Base-by-base conservation (phyloP, 306 rosid genomes). In the Glycine latifolia region DNA sequence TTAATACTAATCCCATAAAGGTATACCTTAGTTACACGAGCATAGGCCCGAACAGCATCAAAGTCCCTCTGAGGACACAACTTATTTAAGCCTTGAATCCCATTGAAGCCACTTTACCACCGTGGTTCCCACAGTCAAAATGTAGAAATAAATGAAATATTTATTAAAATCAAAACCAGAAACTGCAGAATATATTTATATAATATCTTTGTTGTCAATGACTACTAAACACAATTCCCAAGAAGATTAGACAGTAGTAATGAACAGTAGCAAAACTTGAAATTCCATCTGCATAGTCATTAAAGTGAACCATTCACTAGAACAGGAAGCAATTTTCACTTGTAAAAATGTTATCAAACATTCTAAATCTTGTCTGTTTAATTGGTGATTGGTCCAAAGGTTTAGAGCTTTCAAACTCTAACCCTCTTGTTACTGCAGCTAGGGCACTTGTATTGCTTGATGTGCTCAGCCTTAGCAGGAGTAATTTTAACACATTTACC, bases 371-470 rank as follows among this genome's bases (percentile, higher is more conserved):
- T 80, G 87, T 80, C 86, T 79, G 79, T 86, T 72, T 83, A 50
- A 76, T 35, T 73, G n/a, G 67, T 53, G 56, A 74, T 46, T 75
- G 66, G 65, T 86, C 85, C 84, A 87, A 66, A 73, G 63, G 60
- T 84, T 84, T 77, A 33, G 73, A 87, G 86, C 82, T 83, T 82
- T 83, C 86, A 88, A 86, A 87, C 91, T 85, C 97, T 91, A 78
- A 91, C 90, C 89, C 91, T 93, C 90, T 93, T 93, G 92, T 71
- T 90, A 85, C 94, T 93, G 94, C 97, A 93, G 82, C 96, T 83
- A 11, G 97, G 97, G 88, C 97, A 93, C 89, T 93, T 93, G 89
- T 93, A 93, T 73, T 93, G 97, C 92, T 93, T 93, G 90, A 93
- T 93, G 83, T 93, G 97, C 87, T 93, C 97, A 20, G 97, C 97